phyloP scores from a whole-genome alignment of 768 basidiomycete genomes.

The Collybiopsis luxurians region DNA sequence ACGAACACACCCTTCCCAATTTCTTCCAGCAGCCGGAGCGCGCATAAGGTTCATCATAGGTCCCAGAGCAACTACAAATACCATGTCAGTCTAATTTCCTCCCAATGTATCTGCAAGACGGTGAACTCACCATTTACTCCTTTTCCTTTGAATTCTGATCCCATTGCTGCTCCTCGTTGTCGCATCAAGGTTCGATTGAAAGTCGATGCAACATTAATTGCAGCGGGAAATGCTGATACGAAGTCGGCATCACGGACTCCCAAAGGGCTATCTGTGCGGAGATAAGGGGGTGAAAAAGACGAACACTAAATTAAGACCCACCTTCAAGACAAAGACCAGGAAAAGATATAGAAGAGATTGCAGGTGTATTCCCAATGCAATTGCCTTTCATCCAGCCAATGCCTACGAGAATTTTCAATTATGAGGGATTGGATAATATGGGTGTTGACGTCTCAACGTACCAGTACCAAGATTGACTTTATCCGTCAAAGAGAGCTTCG shows the following conservation, averaged over 20 bases:
- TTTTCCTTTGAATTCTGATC: constrained; percentile 57
- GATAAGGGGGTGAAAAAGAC: background rate
- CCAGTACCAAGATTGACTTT: constrained; percentile 59
- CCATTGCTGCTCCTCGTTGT: constrained; percentile 53
- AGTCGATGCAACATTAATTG: constrained; percentile 50
- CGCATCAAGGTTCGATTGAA: constrained; percentile 57
- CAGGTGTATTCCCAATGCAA: constrained; percentile 50
- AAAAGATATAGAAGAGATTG: constrained; percentile 44
- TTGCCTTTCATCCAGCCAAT: constrained; percentile 44
- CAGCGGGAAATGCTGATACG: constrained; percentile 48
- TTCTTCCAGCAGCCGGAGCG: constrained; percentile 45
- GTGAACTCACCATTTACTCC: constrained; percentile 41
- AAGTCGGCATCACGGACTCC: constrained; percentile 49
- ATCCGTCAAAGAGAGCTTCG: constrained; percentile 50
- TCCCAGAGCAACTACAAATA: constrained; percentile 33
- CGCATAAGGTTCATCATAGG: constrained; percentile 46
- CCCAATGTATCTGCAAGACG: background rate
- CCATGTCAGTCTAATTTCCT: background rate
- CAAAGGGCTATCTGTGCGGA: constrained; percentile 37
- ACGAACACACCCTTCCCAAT: constrained; percentile 45
- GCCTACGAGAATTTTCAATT: constrained; percentile 18
- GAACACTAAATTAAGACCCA: constrained; percentile 8
- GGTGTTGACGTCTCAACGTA: constrained; percentile 8
- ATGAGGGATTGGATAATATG: constrained; percentile 1
- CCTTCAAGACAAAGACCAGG: constrained; percentile 52